Conservation (phyloP, 352 stramenopile genomes). For the Phytophthora multivora region DNA sequence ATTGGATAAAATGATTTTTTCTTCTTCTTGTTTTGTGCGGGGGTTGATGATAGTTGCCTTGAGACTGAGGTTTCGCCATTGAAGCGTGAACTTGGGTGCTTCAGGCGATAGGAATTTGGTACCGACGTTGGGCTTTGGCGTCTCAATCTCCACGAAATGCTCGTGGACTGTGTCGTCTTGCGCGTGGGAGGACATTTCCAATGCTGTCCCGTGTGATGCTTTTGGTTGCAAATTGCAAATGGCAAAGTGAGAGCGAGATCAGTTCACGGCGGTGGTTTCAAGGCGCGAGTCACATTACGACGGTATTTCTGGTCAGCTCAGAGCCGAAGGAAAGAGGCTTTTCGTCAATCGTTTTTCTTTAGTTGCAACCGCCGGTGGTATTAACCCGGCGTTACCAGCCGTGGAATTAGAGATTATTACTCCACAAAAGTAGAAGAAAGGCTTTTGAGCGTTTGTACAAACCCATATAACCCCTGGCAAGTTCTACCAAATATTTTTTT, state of each 20-base stretch:
- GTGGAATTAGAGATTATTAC: neutral
- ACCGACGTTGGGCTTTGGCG: conserved; percentile 11
- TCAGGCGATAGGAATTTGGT: conserved; percentile 1
- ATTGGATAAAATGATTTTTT: conserved; percentile 60
- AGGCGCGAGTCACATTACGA: neutral
- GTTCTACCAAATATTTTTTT: too few species aligned
- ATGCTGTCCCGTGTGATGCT: neutral
- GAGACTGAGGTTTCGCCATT: conserved; percentile 51
- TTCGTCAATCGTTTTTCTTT: neutral
- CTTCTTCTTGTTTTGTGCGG: conserved; percentile 43
- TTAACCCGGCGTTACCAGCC: neutral
- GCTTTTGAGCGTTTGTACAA: too few species aligned
- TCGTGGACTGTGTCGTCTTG: conserved; percentile 3
- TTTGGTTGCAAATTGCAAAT: neutral
- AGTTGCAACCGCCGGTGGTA: neutral
- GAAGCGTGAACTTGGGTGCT: conserved; percentile 34
- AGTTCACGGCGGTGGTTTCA: neutral
- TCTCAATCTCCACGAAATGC: conserved; percentile 31
- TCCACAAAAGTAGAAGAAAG: too few species aligned
- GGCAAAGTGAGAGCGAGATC: conserved; percentile 1
- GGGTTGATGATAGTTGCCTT: conserved; percentile 43
- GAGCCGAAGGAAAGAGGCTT: neutral
- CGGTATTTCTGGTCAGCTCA: conserved; percentile 2
- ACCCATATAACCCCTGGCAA: too few species aligned
- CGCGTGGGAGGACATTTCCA: neutral